These are phyloP conservation scores for Ilyonectria sp. DNA, from an alignment of 2,329 filamentous ascomycete genomes.

Conservation along the genomic window DNA sequence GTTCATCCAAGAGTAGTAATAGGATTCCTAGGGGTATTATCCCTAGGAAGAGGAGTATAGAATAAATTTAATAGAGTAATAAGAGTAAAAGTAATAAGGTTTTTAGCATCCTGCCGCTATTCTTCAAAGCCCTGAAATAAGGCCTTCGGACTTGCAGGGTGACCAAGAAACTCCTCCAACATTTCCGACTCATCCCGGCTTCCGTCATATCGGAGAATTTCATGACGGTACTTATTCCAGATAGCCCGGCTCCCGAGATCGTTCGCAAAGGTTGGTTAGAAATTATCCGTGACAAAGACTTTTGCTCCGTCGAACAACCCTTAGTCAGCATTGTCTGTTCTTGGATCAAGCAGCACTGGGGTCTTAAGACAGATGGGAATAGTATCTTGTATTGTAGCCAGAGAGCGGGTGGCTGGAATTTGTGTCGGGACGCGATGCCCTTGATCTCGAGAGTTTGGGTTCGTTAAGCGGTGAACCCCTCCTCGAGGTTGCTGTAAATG, in stretches of 20 bases:
- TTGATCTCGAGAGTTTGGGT: background rate
- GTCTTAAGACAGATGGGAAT: conserved; percentile 36
- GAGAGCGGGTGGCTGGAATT: conserved; percentile 43
- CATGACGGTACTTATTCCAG: conserved; percentile 42
- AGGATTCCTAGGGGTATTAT: too few relatives aligned
- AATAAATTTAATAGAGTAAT: too few relatives aligned
- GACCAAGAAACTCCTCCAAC: conserved; percentile 44
- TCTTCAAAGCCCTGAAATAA: background rate
- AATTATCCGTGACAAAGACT: conserved; percentile 46
- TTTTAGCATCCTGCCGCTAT: background rate
- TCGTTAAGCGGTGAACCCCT: too few relatives aligned
- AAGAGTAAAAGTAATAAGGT: too few relatives aligned
- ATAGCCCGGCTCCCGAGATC: conserved; percentile 36
- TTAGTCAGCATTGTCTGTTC: background rate
- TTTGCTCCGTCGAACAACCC: conserved; percentile 29
- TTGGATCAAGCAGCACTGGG: too few relatives aligned
- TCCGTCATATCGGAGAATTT: conserved; percentile 40
- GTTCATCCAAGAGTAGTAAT: too few relatives aligned
- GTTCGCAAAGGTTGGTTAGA: conserved; percentile 36
- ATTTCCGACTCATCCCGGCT: conserved; percentile 42
- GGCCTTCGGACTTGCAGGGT: background rate
- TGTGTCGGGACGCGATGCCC: conserved; percentile 34
- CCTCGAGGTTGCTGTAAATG: too few relatives aligned
- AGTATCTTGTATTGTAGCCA: conserved; percentile 48
- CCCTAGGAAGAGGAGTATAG: too few relatives aligned